Percentiles rank a stretch among this genome's conserved stretches.
phyloP scores from a whole-genome alignment of 331 rosid species.

The Stylosanthes scabra region DNA sequence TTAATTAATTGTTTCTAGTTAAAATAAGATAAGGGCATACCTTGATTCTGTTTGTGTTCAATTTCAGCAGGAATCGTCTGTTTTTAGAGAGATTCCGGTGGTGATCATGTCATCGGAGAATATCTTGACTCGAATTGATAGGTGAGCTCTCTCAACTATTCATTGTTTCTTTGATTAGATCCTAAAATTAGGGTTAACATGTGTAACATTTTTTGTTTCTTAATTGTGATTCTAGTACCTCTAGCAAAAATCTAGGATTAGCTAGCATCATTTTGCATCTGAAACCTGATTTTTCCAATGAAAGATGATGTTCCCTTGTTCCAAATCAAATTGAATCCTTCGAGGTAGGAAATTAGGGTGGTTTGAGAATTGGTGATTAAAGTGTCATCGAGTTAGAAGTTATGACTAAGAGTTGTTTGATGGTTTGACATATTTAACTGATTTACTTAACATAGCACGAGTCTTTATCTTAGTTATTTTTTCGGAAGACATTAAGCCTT shows the following conservation, averaged over 20 bases:
- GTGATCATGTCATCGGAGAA: slow-evolving; percentile 98
- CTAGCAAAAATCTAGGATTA: background rate
- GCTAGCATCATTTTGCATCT: background rate
- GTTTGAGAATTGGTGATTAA: no score
- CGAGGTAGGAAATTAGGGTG: no score
- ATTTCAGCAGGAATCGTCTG: slow-evolving; percentile 85
- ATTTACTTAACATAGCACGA: no score
- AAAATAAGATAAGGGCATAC: background rate
- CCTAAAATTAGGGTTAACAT: background rate
- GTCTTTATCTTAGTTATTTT: no score
- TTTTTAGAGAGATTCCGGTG: slow-evolving; percentile 87
- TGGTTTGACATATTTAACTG: no score
- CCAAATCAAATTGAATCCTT: background rate
- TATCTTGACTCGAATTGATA: slow-evolving; percentile 82
- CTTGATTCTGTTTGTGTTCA: slow-evolving; percentile 8
- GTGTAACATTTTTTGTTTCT: background rate
- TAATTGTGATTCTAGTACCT: slow-evolving; percentile 13
- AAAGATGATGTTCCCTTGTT: background rate
- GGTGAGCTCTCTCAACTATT: slow-evolving; percentile 56
- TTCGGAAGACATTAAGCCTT: no score
- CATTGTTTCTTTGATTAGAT: background rate
- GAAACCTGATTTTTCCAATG: background rate
- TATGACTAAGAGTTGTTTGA: no score
- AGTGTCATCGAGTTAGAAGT: no score
- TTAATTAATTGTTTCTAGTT: background rate